A percentile compares a stretch with the other conserved stretches of the same genome.
These are phyloP conservation scores for Ogataea methylovora DNA, from an alignment of 805 yeast genomes.

Conservation along the genomic window DNA sequence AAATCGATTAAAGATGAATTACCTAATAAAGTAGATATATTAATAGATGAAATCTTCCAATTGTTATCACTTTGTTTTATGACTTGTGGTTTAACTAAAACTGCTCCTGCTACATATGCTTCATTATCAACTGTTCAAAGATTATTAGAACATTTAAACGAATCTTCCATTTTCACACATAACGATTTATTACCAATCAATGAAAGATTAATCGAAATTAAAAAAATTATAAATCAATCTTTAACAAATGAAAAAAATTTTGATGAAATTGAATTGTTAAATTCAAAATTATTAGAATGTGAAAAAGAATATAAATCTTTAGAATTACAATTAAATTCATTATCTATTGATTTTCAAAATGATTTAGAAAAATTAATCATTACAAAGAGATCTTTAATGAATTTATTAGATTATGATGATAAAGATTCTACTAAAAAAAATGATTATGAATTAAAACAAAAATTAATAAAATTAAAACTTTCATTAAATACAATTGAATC, in stretches of 20 bases:
- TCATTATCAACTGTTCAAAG: slow-evolving; percentile 82
- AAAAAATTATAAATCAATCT: slow-evolving; percentile 50
- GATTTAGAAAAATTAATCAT: slow-evolving; percentile 53
- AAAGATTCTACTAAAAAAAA: slow-evolving; percentile 24
- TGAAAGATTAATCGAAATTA: slow-evolving; percentile 64
- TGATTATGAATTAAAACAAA: slow-evolving; percentile 9
- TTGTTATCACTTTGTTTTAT: slow-evolving; percentile 77
- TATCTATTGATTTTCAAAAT: slow-evolving; percentile 42
- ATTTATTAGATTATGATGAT: slow-evolving; percentile 18
- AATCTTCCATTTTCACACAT: slow-evolving; percentile 73
- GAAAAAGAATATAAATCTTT: slow-evolving; percentile 47
- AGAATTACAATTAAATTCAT: slow-evolving; percentile 45
- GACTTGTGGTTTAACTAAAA: slow-evolving; percentile 83
- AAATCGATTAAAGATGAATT: slow-evolving; percentile 2
- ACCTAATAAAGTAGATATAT: slow-evolving; percentile 56
- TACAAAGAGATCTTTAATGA: slow-evolving; percentile 53
- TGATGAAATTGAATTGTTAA: slow-evolving; percentile 55
- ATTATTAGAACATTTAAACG: slow-evolving; percentile 73
- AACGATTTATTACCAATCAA: slow-evolving; percentile 78
- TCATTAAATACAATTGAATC: slow-evolving; percentile 36
- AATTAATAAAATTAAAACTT: slow-evolving; percentile 25
- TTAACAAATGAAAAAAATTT: slow-evolving; percentile 24
- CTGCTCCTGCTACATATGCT: slow-evolving; percentile 93
- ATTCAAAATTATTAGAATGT: slow-evolving; percentile 61
- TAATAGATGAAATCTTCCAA: slow-evolving; percentile 87